Percentiles rank a stretch among this genome's conserved stretches.
Conservation (phyloP, 2,329 filamentous ascomycete species). For the Thelonectria blattea region DNA sequence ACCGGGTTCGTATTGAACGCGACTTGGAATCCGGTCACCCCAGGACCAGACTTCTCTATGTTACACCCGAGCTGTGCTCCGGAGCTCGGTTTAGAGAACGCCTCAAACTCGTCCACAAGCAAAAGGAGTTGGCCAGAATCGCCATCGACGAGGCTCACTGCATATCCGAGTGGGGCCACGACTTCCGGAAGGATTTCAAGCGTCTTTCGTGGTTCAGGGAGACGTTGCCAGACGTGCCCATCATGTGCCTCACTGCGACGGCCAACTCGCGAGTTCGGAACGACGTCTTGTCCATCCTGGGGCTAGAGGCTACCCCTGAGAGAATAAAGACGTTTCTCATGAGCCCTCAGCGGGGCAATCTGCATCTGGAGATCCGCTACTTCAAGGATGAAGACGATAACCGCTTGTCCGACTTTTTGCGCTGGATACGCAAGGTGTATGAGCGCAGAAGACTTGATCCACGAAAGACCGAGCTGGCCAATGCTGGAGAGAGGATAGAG, state of each 20-base stretch:
- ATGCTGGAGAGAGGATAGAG: constrained; percentile 60
- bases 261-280: constrained; percentile 80
- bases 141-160: constrained; percentile 96
- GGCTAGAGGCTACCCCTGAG: constrained; percentile 64
- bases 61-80: constrained; percentile 89
- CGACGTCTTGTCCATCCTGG: constrained; percentile 81
- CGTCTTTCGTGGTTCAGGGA: constrained; percentile 84
- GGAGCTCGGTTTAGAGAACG: constrained; percentile 77
- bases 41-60: constrained; percentile 81
- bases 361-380: constrained; percentile 90
- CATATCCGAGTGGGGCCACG: constrained; percentile 97
- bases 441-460: constrained; percentile 66
- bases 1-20: constrained; percentile 72
- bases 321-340: constrained; percentile 79
- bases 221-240: constrained; percentile 81
- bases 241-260: constrained; percentile 92
- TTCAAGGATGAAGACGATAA: constrained; percentile 76
- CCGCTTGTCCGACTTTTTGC: constrained; percentile 74
- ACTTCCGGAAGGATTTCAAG: constrained; percentile 94
- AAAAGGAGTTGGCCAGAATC: constrained; percentile 84
- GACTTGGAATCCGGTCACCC: constrained; percentile 91
- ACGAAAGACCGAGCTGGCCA: constrained; percentile 64
- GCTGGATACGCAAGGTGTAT: constrained; percentile 78
- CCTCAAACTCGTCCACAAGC: constrained; percentile 74
- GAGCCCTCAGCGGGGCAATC: constrained; percentile 81